Base-by-base conservation (phyloP, 2,329 filamentous ascomycete genomes). In the Diaporthe nobilis region DNA sequence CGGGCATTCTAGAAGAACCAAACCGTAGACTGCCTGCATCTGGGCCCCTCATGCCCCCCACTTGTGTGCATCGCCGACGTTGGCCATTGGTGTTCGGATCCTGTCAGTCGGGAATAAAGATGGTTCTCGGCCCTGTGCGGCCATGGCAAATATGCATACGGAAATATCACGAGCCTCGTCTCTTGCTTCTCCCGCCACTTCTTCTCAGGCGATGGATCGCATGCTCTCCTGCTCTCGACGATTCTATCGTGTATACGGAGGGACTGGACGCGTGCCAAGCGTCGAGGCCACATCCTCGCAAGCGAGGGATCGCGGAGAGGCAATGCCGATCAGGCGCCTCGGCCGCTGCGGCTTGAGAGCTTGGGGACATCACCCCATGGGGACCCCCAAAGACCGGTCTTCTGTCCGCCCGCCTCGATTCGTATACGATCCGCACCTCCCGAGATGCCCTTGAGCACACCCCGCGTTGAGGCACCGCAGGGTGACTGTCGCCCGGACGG, bases 351-450 rank as follows among this genome's bases (percentile, higher is more conserved):
- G 47, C 53, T 39, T 49, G n/a, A 55, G 31, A 70, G 47, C 49
- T 55, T 55, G 25, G n/a, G 63, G 65, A 25, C 34, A 28, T 70
- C 65, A 70, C 31, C 65, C 65, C 65, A 65, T 39, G 15, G 20
- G 13, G 8, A 12, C 25, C 60, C 42, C 60, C 31, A 13, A 47
- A 51, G 44, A 53, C 34, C 65, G 47, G 47, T 42, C 65, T 12
- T 68, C 31, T 68, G 65, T 68, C 65, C 65, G 65, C 65, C 65
- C 65, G 34, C 65, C 65, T 55, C 47, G 22, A 53, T 70, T 53
- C 34, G 31, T 42, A 55, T 39, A 42, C 49, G 49, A 70, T 55
- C 65, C 34, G 49, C 65, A 53, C 47, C 6, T 55, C n/a, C 65
- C 49, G 65, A 55, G 49, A 20, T 39, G 49, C 22, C 8, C 31